Conservation (phyloP, 352 stramenopile species). For the Plasmopara halstedii region DNA sequence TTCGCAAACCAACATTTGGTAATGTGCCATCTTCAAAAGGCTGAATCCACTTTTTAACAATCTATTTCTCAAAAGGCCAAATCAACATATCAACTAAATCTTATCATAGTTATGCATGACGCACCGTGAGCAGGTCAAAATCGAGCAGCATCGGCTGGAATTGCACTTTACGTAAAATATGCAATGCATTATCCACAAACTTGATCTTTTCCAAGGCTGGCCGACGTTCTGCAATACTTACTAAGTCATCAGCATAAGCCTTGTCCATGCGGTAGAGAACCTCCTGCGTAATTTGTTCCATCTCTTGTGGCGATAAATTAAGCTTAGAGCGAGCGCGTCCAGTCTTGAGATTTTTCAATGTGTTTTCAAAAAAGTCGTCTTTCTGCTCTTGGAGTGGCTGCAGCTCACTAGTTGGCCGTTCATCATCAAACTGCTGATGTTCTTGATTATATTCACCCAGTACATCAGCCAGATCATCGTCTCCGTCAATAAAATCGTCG, state of each 20-base stretch:
- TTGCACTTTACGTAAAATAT: constrained; percentile 72
- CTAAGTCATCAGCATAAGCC: constrained; percentile 66
- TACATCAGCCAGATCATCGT: constrained; percentile 79
- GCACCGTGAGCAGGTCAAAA: constrained; percentile 78
- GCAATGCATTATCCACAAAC: constrained; percentile 63
- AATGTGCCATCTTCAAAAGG: constrained; percentile 67
- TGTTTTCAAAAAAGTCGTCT: constrained; percentile 76
- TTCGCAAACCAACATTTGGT: constrained; percentile 78
- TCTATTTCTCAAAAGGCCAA: constrained; percentile 21
- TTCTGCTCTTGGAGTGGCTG: constrained; percentile 27
- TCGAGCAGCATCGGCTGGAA: constrained; percentile 84
- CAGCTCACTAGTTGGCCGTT: constrained; percentile 52
- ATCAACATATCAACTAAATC: not conserved
- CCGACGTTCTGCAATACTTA: constrained; percentile 43
- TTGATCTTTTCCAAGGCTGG: constrained; percentile 84
- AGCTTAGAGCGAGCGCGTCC: constrained; percentile 63
- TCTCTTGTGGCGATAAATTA: constrained; percentile 76
- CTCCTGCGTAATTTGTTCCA: constrained; percentile 82
- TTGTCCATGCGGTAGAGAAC: constrained; percentile 88
- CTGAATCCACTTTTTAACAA: constrained; percentile 88
- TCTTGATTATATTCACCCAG: constrained; percentile 77
- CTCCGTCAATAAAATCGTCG: constrained; percentile 83
- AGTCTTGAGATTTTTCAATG: constrained; percentile 80
- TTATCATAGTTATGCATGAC: not conserved
- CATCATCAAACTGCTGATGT: constrained; percentile 69